phyloP scores from a whole-genome alignment of 495 filamentous ascomycete species.

The Hypoxylon perforatum region DNA sequence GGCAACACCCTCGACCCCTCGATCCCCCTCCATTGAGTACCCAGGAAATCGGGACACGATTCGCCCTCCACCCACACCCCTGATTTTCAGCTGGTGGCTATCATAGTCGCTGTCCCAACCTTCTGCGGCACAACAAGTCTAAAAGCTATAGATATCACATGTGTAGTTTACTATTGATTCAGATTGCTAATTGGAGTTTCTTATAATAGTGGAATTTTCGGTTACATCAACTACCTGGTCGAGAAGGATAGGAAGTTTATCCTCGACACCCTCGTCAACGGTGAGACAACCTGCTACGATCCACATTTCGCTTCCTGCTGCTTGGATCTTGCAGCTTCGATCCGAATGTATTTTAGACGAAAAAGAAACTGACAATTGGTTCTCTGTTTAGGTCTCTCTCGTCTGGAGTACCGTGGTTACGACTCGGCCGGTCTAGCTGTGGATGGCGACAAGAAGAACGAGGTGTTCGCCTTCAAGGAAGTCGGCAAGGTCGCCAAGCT shows the following conservation, averaged over 20 bases:
- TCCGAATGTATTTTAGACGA: background rate
- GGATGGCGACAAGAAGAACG: conserved; percentile 98
- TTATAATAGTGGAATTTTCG: conserved; percentile 89
- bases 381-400: conserved; percentile 69
- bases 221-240: conserved; percentile 92
- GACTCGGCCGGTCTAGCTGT: conserved; percentile 96
- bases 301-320: conserved; percentile 14
- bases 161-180: conserved; percentile 16
- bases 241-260: conserved; percentile 97
- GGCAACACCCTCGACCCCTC: conserved; percentile 9
- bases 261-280: conserved; percentile 94
- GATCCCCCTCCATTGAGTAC: background rate
- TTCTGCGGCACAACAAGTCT: background rate
- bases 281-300: conserved; percentile 59
- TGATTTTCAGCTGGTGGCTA: background rate
- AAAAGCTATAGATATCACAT: background rate
- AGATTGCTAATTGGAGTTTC: conserved; percentile 36
- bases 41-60: conserved; percentile 1
- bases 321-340: conserved; percentile 25
- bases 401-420: conserved; percentile 96
- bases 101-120: background rate
- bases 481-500: conserved; percentile 98
- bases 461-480: conserved; percentile 97
- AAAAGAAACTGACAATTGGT: conserved; percentile 33
- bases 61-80: background rate